These are phyloP conservation scores for Oryza glumipatula DNA, from an alignment of 176 grass and related monocot genomes.

Conservation along the genomic window DNA sequence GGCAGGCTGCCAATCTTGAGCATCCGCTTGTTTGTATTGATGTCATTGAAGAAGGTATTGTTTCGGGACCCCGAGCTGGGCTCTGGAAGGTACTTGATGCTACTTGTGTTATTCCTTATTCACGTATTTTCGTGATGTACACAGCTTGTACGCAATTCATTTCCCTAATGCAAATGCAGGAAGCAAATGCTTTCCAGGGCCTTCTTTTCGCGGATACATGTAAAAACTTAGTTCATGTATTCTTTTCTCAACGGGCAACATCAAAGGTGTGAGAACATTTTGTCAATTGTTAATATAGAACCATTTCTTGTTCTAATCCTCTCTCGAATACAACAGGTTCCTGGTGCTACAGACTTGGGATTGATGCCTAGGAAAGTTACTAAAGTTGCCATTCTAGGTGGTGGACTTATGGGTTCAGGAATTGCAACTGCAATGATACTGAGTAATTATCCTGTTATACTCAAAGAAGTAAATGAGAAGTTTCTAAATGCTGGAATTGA, in stretches of 20 bases:
- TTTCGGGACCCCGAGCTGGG: slow-evolving; percentile 74
- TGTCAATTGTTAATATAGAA: slow-evolving; percentile 40
- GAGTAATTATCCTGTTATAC: slow-evolving; percentile 79
- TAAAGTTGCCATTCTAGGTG: slow-evolving; percentile 85
- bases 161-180: slow-evolving; percentile 59
- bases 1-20: slow-evolving; percentile 79
- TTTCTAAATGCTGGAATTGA: slow-evolving; percentile 73
- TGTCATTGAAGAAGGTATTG: slow-evolving; percentile 91
- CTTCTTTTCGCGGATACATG: slow-evolving; percentile 93
- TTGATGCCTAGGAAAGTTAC: slow-evolving; percentile 74
- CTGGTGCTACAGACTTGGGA: slow-evolving; percentile 80
- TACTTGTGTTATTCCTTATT: slow-evolving; percentile 13
- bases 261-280: slow-evolving; percentile 64
- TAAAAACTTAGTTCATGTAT: slow-evolving; percentile 87
- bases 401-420: slow-evolving; percentile 91
- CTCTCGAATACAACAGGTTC: slow-evolving; percentile 58
- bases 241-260: slow-evolving; percentile 85
- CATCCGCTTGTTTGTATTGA: slow-evolving; percentile 87
- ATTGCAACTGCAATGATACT: slow-evolving; percentile 91
- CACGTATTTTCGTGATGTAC: neutral
- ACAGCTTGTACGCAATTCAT: slow-evolving; percentile 25
- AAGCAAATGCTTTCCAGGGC: slow-evolving; percentile 68
- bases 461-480: slow-evolving; percentile 95
- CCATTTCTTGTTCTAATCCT: slow-evolving; percentile 23
- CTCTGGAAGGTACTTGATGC: slow-evolving; percentile 77